phyloP scores from a whole-genome alignment of 2,329 filamentous ascomycete genomes.

The Pyricularia sp. region DNA sequence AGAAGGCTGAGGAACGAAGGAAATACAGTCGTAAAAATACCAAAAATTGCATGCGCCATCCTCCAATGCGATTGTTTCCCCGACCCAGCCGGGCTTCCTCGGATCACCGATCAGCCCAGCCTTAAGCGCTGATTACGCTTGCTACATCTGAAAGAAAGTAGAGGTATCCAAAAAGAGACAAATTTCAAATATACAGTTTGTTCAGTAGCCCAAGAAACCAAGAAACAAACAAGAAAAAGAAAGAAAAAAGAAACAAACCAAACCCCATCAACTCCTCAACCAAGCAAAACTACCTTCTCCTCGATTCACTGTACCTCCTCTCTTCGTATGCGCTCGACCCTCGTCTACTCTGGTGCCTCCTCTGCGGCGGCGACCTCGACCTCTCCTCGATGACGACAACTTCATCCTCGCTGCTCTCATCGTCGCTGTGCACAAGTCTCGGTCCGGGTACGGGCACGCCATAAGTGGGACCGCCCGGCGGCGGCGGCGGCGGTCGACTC shows the following conservation, averaged over 20 bases:
- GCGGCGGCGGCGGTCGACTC: constrained; percentile 8
- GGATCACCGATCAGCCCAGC: neutral
- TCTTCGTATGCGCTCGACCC: constrained; percentile 15
- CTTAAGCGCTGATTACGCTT: neutral
- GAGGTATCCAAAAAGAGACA: neutral
- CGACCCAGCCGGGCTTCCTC: no score
- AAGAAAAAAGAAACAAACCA: constrained; percentile 2
- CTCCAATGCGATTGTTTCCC: neutral
- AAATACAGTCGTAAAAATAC: neutral
- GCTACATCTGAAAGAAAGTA: neutral
- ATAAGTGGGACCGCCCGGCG: neutral
- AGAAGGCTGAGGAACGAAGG: neutral
- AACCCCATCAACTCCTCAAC: neutral
- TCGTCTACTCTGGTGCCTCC: constrained; percentile 14
- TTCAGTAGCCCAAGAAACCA: neutral
- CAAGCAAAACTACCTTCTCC: neutral
- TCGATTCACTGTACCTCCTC: constrained; percentile 18
- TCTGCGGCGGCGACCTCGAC: constrained; percentile 15
- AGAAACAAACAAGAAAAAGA: neutral
- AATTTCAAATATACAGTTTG: neutral
- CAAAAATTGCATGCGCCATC: neutral
- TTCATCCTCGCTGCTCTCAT: constrained; percentile 17
- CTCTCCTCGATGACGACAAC: constrained; percentile 25
- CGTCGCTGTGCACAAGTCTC: constrained; percentile 13
- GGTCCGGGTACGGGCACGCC: constrained; percentile 4